phyloP scores from a whole-genome alignment of 768 basidiomycete species.

The Serpula lacrymans region DNA sequence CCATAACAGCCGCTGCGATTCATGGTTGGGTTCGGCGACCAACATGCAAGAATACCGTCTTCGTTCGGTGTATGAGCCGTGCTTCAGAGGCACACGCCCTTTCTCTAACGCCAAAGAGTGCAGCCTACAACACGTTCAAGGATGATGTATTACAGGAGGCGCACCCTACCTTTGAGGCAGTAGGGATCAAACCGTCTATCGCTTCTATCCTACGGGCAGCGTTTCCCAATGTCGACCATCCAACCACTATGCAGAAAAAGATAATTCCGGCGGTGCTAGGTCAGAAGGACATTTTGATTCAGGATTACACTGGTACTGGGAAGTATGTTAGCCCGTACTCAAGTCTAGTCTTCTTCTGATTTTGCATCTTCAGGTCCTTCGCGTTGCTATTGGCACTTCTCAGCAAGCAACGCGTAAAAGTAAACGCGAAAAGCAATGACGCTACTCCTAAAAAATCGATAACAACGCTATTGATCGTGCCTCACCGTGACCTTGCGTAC shows the following conservation, averaged over 20 bases:
- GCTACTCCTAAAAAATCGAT: too few species aligned
- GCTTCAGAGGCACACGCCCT: slow-evolving; percentile 19
- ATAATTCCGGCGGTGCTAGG: slow-evolving; percentile 61
- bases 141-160: not conserved
- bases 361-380: slow-evolving; percentile 53
- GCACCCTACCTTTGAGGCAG: slow-evolving; percentile 40
- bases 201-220: slow-evolving; percentile 49
- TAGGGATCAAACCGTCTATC: slow-evolving; percentile 51
- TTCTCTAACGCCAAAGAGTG: not conserved
- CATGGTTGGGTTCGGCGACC: slow-evolving; percentile 10
- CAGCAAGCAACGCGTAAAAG: slow-evolving; percentile 44
- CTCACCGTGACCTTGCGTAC: slow-evolving; percentile 68
- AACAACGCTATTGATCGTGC: slow-evolving; percentile 62
- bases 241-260: slow-evolving; percentile 56
- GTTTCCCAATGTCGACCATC: slow-evolving; percentile 57
- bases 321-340: slow-evolving; percentile 48
- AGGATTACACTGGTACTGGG: slow-evolving; percentile 73
- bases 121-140: not conserved
- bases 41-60: slow-evolving; percentile 16
- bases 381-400: slow-evolving; percentile 65
- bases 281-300: slow-evolving; percentile 60
- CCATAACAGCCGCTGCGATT: slow-evolving; percentile 1
- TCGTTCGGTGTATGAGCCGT: slow-evolving; percentile 23
- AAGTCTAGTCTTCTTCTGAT: slow-evolving; percentile 4
- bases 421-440: slow-evolving; percentile 12